phyloP scores from a whole-genome alignment of 2,329 filamentous ascomycete species.

The Hypoxylon rubiginosum region DNA sequence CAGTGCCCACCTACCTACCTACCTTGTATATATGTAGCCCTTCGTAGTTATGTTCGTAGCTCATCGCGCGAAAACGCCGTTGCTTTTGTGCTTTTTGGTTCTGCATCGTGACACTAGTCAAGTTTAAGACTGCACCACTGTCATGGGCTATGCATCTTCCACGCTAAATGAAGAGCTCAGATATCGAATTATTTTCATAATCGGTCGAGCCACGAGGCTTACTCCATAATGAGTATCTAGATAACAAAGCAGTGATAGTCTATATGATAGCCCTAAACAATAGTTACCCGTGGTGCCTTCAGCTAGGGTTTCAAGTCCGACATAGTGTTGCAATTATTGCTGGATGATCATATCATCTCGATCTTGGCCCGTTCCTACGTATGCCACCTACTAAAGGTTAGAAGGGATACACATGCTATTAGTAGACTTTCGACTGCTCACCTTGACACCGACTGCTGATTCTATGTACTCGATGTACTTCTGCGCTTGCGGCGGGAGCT shows the following conservation, averaged over 20 bases:
- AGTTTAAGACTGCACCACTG: too few species aligned
- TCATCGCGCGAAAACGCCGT: too few species aligned
- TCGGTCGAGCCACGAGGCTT: background rate
- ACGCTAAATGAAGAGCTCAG: background rate
- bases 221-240: background rate
- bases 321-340: background rate
- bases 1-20: too few species aligned
- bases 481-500: constrained; percentile 65
- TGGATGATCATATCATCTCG: background rate
- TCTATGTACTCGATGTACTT: constrained; percentile 63
- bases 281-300: background rate
- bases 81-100: too few species aligned
- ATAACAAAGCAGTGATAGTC: background rate
- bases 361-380: constrained; percentile 9
- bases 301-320: background rate
- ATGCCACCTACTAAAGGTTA: constrained; percentile 26
- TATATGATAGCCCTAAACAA: background rate
- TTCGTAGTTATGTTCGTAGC: too few species aligned
- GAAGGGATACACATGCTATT: background rate
- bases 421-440: background rate
- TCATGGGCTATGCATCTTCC: too few species aligned
- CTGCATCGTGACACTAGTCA: too few species aligned
- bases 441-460: constrained; percentile 2
- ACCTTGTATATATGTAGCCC: too few species aligned
- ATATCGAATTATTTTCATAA: background rate